Percentiles rank a stretch among this genome's conserved stretches.
Evolutionary conservation across 495 filamentous ascomycete genomes (phyloP).

Genomic region (Penicillium macrosclerotiorum): DNA sequence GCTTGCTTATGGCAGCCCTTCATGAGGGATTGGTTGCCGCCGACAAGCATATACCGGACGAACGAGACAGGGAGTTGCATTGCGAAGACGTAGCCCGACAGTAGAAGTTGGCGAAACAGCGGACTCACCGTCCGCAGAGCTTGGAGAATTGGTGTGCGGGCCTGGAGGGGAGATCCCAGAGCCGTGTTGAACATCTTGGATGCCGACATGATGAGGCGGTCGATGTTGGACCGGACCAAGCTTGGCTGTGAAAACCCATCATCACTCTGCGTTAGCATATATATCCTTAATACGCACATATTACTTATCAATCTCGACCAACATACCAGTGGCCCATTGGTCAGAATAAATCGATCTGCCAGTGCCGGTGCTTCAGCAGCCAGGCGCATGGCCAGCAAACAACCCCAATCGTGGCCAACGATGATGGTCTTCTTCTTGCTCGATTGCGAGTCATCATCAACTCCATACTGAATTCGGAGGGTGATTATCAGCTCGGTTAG

Average conservation of each 20-base stretch:
- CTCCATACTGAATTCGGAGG: slow-evolving; percentile 45
- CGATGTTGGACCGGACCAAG: slow-evolving; percentile 31
- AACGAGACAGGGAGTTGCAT: slow-evolving; percentile 45
- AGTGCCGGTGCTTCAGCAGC: slow-evolving; percentile 54
- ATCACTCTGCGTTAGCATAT: not conserved
- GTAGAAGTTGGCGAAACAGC: slow-evolving; percentile 35
- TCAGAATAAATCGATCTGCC: slow-evolving; percentile 52
- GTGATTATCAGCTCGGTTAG: slow-evolving; percentile 48
- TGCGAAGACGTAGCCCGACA: slow-evolving; percentile 51
- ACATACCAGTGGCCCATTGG: slow-evolving; percentile 50
- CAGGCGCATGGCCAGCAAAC: slow-evolving; percentile 48
- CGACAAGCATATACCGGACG: slow-evolving; percentile 33
- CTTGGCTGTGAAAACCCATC: slow-evolving; percentile 21
- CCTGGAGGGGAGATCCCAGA: slow-evolving; percentile 36
- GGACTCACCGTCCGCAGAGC: slow-evolving; percentile 39
- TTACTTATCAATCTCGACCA: not conserved
- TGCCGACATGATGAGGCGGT: slow-evolving; percentile 34
- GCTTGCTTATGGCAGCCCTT: slow-evolving; percentile 31
- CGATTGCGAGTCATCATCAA: slow-evolving; percentile 26
- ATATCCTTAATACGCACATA: not conserved
- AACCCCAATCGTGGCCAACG: slow-evolving; percentile 59
- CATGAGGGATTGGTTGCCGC: slow-evolving; percentile 46
- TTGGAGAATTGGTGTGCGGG: slow-evolving; percentile 37
- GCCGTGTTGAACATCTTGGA: slow-evolving; percentile 48
- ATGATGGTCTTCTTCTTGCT: slow-evolving; percentile 42